Conservation (phyloP, 108 stramenopile species). For the Nitzschia sp. region DNA sequence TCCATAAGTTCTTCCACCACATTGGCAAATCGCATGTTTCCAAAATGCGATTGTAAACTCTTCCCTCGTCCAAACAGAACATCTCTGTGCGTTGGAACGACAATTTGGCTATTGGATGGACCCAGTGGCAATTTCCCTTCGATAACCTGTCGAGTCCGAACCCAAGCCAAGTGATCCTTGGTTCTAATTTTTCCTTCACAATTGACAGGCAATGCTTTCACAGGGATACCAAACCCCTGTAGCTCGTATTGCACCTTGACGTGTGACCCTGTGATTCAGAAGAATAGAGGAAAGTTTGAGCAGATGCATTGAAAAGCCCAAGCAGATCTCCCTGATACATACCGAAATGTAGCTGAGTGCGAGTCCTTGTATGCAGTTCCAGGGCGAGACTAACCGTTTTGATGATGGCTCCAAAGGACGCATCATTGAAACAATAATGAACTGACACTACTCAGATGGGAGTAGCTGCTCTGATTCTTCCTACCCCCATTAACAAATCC, state of each 20-base stretch:
- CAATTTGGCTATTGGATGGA: not conserved
- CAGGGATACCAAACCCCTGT: slow-evolving; percentile 9
- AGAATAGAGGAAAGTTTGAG: not conserved
- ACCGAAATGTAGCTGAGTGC: slow-evolving; percentile 6
- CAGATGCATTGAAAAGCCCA: too few relatives aligned
- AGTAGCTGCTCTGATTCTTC: slow-evolving; percentile 8
- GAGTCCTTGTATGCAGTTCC: slow-evolving; percentile 7
- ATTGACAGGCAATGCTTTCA: not conserved
- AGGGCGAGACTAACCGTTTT: slow-evolving; percentile 2
- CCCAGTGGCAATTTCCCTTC: not conserved
- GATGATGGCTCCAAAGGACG: slow-evolving; percentile 10
- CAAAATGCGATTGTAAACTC: slow-evolving; percentile 5
- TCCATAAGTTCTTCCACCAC: not conserved
- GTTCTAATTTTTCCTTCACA: slow-evolving; percentile 4
- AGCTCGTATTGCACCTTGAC: slow-evolving; percentile 3
- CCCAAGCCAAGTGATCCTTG: slow-evolving; percentile 3
- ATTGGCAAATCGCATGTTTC: slow-evolving; percentile 3
- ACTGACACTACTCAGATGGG: slow-evolving; percentile 3
- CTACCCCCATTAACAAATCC: slow-evolving; percentile 10
- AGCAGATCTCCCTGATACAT: too few relatives aligned
- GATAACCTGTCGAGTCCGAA: not conserved
- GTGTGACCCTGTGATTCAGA: not conserved
- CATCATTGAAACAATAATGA: slow-evolving; percentile 17
- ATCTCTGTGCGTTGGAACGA: slow-evolving; percentile 11
- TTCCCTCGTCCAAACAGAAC: slow-evolving; percentile 20